Evolutionary conservation across 78 protist genomes (phyloP).

Genomic region (Dictyostelium purpureum): DNA sequence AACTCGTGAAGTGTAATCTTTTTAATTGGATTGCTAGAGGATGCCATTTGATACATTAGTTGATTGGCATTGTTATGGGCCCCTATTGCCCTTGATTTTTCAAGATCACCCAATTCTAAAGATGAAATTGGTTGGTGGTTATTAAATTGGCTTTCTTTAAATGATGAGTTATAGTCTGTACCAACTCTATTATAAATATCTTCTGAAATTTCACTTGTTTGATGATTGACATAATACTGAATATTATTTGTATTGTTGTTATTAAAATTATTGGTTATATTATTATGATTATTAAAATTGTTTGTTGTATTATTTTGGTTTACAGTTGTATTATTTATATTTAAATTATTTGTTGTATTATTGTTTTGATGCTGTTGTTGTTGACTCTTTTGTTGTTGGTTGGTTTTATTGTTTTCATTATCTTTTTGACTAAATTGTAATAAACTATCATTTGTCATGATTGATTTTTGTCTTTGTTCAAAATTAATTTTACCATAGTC

Average conservation of each 20-base stretch:
- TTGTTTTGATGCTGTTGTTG: background rate
- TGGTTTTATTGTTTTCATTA: background rate
- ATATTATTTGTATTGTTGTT: background rate
- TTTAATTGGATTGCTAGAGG: background rate
- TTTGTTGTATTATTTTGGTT: too few relatives aligned
- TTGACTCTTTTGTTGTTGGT: background rate
- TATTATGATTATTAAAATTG: background rate
- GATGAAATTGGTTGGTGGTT: background rate
- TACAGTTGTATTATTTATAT: background rate
- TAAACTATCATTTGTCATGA: background rate
- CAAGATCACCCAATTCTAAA: background rate
- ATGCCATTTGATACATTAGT: background rate
- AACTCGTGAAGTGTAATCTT: conserved; percentile 58
- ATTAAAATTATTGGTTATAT: too few relatives aligned
- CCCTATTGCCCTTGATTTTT: background rate
- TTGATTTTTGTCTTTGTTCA: background rate
- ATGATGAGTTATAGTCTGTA: background rate
- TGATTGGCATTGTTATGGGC: background rate
- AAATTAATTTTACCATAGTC: conserved; percentile 61
- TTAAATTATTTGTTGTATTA: background rate
- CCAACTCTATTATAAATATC: conserved; percentile 4
- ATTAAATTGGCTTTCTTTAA: background rate
- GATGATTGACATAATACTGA: background rate
- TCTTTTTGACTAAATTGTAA: background rate
- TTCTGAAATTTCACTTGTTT: background rate